phyloP scores from a whole-genome alignment of 176 grass and related monocot genomes.

The Hyparrhenia diplandra region DNA sequence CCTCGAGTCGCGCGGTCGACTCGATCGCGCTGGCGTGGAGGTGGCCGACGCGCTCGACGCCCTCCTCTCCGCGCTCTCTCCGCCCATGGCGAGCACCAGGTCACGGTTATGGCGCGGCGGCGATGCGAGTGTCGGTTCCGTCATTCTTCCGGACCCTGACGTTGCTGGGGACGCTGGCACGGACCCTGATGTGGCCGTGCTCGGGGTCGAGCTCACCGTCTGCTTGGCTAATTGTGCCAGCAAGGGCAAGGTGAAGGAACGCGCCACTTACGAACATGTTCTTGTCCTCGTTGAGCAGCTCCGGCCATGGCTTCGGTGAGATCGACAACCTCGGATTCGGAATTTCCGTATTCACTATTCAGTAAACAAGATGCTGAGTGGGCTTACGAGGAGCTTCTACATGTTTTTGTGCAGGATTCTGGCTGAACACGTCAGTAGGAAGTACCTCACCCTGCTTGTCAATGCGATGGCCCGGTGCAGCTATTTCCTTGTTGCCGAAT shows the following conservation, averaged over 20 bases:
- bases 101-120: conserved; percentile 9
- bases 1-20: conserved; percentile 51
- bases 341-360: background rate
- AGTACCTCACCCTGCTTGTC: conserved; percentile 43
- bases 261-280: conserved; percentile 47
- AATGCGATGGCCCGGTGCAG: conserved; percentile 62
- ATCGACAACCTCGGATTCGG: background rate
- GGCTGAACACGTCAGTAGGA: conserved; percentile 38
- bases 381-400: background rate
- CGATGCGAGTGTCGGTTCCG: conserved; percentile 1
- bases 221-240: conserved; percentile 55
- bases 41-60: conserved; percentile 41
- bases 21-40: conserved; percentile 49
- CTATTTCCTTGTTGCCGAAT: conserved; percentile 42
- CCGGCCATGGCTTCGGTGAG: conserved; percentile 68
- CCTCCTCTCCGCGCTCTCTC: conserved; percentile 37
- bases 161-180: conserved; percentile 29
- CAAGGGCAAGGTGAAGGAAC: conserved; percentile 48
- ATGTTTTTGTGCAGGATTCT: conserved; percentile 43
- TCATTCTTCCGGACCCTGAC: conserved; percentile 39
- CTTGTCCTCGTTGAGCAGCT: conserved; percentile 46
- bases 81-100: conserved; percentile 3
- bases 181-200: conserved; percentile 49
- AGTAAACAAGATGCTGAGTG: background rate
- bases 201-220: conserved; percentile 50